Evolutionary conservation across 768 basidiomycete genomes (phyloP), one percentile per base, ranked within the genome.

Genomic region (Russula olivacea): DNA sequence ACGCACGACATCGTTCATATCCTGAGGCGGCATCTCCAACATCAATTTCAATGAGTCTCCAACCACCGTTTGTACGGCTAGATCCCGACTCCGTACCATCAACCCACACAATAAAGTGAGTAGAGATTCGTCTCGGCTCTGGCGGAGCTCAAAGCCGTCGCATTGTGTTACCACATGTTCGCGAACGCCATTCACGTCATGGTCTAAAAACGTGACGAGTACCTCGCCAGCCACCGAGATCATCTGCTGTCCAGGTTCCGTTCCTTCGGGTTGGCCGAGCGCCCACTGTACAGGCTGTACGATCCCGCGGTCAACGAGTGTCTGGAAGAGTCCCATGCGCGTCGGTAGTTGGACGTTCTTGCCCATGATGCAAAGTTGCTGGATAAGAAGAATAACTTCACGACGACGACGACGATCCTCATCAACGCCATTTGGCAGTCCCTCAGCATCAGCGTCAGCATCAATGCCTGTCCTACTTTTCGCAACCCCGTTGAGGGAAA

Each of bases 211-310:
- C 19, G 88, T 81, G 48, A 89, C 81, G 61, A 98, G 78, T 34
- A 98, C 83, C 73, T 96, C 94, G 30, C 93, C 90, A 0, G 84
- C 91, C 17, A 91, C 87, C 63, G 87, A 84, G 64, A 95, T 83
- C 76, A 98, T 85, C 63, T 72, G 72, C 50, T 75, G 76, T 41
- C 80, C 79, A 34, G 74, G 68, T 41, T 69, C 69, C 40, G 85
- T 81, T 55, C 76, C 80, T 71, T 90, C 88, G 2, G 84, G 74
- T 34, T 87, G 80, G n/a, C 78, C 77, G 53, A 98, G 80, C 1
- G 93, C 93, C 91, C 93, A 96, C 70, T 97, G 92, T 15, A 95
- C 84, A n/a, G 89, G 90, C 66, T 88, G 89, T 2, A 98, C 78
- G 49, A 98, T 80, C 1, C 93, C 96, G 7, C 89, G 83, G 65